Conservation (phyloP, 345 rosid genomes). For the Brassica cretica region DNA sequence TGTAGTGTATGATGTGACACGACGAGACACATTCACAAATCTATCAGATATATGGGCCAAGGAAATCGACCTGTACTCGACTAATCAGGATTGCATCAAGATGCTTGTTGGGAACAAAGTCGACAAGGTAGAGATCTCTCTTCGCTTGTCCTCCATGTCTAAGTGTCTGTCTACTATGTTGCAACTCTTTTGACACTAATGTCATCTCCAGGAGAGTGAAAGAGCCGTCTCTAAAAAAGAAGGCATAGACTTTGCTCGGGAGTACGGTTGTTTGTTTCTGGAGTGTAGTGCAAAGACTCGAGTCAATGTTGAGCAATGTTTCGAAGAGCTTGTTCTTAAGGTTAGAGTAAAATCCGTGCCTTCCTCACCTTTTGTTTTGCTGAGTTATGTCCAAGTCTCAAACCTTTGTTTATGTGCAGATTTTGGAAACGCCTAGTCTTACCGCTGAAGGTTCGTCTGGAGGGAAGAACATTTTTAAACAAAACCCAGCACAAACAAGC, state of each 20-base stretch:
- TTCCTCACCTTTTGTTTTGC: no score
- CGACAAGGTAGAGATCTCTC: constrained; percentile 61
- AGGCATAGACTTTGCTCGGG: constrained; percentile 84
- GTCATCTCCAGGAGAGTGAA: constrained; percentile 73
- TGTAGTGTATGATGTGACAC: constrained; percentile 85
- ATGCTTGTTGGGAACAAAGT: constrained; percentile 98
- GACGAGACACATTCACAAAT: constrained; percentile 90
- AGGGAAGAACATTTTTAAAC: constrained; percentile 78
- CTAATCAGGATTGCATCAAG: constrained; percentile 92
- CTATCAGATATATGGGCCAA: constrained; percentile 94
- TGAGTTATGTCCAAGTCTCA: background rate
- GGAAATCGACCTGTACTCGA: constrained; percentile 86
- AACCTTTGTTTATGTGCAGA: constrained; percentile 44
- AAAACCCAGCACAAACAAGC: constrained; percentile 54
- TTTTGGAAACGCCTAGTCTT: constrained; percentile 87
- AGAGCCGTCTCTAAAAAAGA: constrained; percentile 90
- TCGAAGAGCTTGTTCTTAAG: constrained; percentile 97
- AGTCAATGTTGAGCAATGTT: constrained; percentile 86
- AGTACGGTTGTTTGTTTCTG: constrained; percentile 84
- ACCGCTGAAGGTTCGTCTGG: constrained; percentile 73
- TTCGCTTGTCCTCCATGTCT: background rate
- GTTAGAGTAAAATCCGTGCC: constrained; percentile 32
- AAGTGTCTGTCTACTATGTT: background rate
- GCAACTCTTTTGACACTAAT: background rate
- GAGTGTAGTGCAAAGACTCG: constrained; percentile 97